Percentiles rank a stretch among this genome's conserved stretches.
Conservation (phyloP, 2,329 filamentous ascomycete genomes). For the Blastomyces parvus region DNA sequence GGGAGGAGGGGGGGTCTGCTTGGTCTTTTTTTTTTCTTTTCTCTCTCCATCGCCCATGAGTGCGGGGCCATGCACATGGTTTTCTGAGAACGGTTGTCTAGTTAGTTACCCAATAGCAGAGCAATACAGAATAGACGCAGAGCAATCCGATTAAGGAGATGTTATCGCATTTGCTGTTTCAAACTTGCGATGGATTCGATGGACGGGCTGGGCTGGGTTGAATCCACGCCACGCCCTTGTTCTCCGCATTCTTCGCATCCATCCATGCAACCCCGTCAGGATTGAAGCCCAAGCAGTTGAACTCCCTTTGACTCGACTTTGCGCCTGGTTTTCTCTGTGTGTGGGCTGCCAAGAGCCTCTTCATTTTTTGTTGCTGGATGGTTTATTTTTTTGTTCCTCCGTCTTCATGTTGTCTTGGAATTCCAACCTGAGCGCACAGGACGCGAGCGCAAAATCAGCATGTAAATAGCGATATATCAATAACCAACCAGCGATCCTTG, state of each 20-base stretch:
- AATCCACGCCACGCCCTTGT: slow-evolving; percentile 1
- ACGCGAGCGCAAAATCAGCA: too few species aligned
- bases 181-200: neutral
- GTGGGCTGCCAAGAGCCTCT: too few species aligned
- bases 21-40: neutral
- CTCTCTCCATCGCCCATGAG: neutral
- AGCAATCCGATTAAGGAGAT: neutral
- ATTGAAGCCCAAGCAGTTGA: slow-evolving; percentile 10
- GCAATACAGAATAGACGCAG: too few species aligned
- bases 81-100: neutral
- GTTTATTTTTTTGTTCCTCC: too few species aligned
- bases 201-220: neutral
- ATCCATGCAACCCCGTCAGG: slow-evolving; percentile 1
- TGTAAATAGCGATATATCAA: too few species aligned
- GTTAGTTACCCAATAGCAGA: too few species aligned
- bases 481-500: too few species aligned
- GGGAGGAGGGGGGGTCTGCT: neutral
- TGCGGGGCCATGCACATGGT: neutral
- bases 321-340: too few species aligned
- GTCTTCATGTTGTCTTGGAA: too few species aligned
- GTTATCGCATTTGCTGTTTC: neutral
- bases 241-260: neutral
- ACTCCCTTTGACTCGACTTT: slow-evolving; percentile 13
- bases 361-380: too few species aligned
- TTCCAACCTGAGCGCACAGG: too few species aligned